Base-by-base conservation (phyloP, 78 protist species). In the Tieghemostelium lacteum region DNA sequence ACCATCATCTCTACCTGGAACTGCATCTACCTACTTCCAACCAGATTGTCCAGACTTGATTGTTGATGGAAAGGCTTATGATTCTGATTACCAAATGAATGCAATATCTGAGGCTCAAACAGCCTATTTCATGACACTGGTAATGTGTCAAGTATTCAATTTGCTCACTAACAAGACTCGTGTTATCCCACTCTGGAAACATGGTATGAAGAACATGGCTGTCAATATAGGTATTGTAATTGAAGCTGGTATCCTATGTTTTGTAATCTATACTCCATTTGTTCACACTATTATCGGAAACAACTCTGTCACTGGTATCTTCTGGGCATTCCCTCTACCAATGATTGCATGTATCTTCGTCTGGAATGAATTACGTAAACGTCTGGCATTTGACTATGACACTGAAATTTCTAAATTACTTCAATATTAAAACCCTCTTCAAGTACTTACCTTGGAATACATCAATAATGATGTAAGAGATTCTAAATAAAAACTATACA, bases 121-220 rank as follows among this genome's bases (percentile, higher is more conserved):
- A 0, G 98, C 97, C 1, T 96, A 57, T 78, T 97, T 96, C 55
- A 73, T 96, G 66, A 49, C 97, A n/a, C 76, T 96, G 69, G 89
- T 96, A 19, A 64, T 77, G 52, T 95, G 85, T 33, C 99, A 97
- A 86, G 95, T 95, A 97, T 95, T 97, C 19, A 93, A 96, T 62
- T n/a, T 97, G n/a, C 58, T 96, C 50, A 88, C 96, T 31, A 94
- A 96, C 91, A 96, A 95, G 85, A 96, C 98, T 31, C 62, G 97
- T 26, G 64, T 52, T 3, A 87, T 94, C n/a, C 96, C 98, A 22
- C 2, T 97, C 52, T 93, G 95, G 93, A 57, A 57, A 28, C 96
- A 94, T 22, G 94, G 92, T 33, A 57, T 95, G 91, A 63, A 71
- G 24, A 96, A 96, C 87, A 36, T 24, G 75, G 40, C n/a, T 26